Conservation (phyloP, 139 green algal genomes). For the Chlorella sp. region DNA sequence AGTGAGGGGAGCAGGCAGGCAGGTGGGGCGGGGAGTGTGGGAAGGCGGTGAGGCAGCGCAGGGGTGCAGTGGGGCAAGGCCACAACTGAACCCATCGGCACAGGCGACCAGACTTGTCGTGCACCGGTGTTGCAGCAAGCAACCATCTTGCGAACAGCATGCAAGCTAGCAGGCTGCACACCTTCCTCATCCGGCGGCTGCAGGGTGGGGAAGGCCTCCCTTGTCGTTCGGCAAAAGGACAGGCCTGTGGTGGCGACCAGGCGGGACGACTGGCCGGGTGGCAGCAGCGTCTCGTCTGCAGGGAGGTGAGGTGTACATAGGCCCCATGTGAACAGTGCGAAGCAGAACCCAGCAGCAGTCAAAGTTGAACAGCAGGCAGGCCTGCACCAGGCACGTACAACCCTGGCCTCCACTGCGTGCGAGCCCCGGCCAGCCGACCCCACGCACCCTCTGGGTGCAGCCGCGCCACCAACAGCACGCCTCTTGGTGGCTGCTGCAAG, state of each 20-base stretch:
- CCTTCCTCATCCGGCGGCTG: constrained; percentile 34
- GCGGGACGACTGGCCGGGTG: neutral
- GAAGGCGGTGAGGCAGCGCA: neutral
- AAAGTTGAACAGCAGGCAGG: too few relatives aligned
- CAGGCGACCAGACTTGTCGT: too few relatives aligned
- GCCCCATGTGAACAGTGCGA: too few relatives aligned
- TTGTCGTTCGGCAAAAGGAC: constrained; percentile 12
- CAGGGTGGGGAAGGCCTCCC: constrained; percentile 27
- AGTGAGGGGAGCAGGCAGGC: neutral
- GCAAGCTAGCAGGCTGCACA: too few relatives aligned
- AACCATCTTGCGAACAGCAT: too few relatives aligned
- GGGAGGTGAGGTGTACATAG: neutral
- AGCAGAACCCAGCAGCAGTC: too few relatives aligned
- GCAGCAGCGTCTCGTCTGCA: constrained; percentile 16
- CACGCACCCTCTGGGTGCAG: neutral
- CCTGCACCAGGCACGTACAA: neutral
- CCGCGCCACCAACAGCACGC: constrained; percentile 25
- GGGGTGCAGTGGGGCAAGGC: neutral
- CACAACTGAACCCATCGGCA: too few relatives aligned
- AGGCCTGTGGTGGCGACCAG: constrained; percentile 26
- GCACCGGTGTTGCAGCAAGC: too few relatives aligned
- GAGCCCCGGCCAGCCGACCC: too few relatives aligned
- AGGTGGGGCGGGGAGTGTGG: neutral
- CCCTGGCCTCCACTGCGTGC: neutral
- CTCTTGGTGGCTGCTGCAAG: constrained; percentile 1